A percentile compares a stretch with the other conserved stretches of the same genome.
phyloP scores from a whole-genome alignment of 192 early-diverging fungal genomes.

The Umbelopsis isabellina region DNA sequence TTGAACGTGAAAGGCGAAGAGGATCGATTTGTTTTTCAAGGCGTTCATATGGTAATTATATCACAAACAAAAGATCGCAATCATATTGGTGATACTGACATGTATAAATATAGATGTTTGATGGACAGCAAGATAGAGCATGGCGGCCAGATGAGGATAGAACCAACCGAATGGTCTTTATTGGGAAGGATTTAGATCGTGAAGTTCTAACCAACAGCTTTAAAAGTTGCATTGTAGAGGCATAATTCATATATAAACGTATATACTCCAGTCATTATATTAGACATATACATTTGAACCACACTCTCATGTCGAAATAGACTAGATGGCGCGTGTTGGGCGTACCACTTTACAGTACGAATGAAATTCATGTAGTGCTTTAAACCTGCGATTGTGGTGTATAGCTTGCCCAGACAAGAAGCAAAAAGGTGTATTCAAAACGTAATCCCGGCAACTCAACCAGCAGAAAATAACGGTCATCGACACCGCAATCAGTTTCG shows the following conservation, averaged over 20 bases:
- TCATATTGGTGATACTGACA: neutral
- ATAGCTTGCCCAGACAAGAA: too few species aligned
- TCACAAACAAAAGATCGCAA: neutral
- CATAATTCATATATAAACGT: neutral
- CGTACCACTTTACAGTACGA: too few species aligned
- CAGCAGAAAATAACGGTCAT: too few species aligned
- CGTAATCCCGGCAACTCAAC: too few species aligned
- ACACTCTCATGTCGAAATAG: too few species aligned
- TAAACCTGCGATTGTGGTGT: too few species aligned
- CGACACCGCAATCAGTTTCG: too few species aligned
- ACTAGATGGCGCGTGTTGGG: too few species aligned
- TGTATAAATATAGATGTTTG: constrained; percentile 17
- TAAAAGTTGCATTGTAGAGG: constrained; percentile 20
- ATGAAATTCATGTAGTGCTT: too few species aligned
- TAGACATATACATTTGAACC: too few species aligned
- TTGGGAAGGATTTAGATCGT: constrained; percentile 28
- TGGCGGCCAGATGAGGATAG: constrained; percentile 28
- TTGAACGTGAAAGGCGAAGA: constrained; percentile 30
- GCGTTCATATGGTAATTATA: constrained; percentile 35
- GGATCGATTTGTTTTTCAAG: constrained; percentile 39
- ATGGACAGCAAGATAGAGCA: constrained; percentile 28
- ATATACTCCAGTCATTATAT: neutral
- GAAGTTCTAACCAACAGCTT: constrained; percentile 11
- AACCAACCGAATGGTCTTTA: constrained; percentile 29
- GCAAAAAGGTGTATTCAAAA: too few species aligned